Conservation (phyloP, 257 asterid species). For the Cinchona pubescens region DNA sequence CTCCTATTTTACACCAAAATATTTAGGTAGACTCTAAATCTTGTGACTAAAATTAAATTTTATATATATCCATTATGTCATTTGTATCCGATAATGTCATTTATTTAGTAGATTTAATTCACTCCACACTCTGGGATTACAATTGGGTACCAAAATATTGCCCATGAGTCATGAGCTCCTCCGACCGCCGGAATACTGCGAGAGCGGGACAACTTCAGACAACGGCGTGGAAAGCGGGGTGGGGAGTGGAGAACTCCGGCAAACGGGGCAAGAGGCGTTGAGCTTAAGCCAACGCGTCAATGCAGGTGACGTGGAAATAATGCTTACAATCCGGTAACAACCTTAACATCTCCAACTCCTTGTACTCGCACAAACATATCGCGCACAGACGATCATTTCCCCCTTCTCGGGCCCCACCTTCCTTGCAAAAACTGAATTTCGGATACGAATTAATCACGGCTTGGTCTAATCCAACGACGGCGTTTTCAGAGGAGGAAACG, state of each 20-base stretch:
- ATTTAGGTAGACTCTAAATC: too few relatives aligned
- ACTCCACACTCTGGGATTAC: too few relatives aligned
- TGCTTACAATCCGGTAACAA: conserved; percentile 91
- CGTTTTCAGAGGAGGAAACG: conserved; percentile 37
- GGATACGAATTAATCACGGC: conserved; percentile 82
- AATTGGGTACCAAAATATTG: too few relatives aligned
- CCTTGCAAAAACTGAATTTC: conserved; percentile 25
- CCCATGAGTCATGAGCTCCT: conserved; percentile 45
- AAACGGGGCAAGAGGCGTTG: conserved; percentile 82
- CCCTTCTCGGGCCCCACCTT: background rate
- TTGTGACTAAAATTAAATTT: too few relatives aligned
- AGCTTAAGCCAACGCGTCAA: conserved; percentile 94
- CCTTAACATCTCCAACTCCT: conserved; percentile 81
- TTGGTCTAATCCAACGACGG: conserved; percentile 69
- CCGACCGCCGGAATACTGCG: conserved; percentile 87
- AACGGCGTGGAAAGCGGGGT: conserved; percentile 92
- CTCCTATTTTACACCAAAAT: too few relatives aligned
- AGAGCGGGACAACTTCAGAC: conserved; percentile 96
- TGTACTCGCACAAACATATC: conserved; percentile 80
- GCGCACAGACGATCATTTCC: conserved; percentile 66
- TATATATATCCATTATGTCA: too few relatives aligned
- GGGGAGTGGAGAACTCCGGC: conserved; percentile 91
- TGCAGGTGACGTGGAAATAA: conserved; percentile 78
- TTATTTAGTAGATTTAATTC: too few relatives aligned
- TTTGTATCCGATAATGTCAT: too few relatives aligned